Evolutionary conservation across 495 filamentous ascomycete species (phyloP).

Genomic region (Podospora pseudocomata): DNA sequence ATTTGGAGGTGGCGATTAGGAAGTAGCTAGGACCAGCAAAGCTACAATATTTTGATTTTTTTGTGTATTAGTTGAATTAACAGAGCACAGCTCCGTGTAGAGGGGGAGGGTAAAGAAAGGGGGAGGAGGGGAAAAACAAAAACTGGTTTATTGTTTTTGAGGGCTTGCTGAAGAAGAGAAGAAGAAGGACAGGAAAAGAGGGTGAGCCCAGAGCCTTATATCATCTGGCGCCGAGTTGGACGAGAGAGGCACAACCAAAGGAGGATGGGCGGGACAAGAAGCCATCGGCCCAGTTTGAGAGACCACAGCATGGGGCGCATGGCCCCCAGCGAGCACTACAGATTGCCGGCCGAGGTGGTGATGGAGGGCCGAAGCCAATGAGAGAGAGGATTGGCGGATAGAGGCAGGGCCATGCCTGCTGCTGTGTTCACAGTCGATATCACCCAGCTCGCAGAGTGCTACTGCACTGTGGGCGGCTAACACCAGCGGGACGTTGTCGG

Average conservation of each 20-base stretch:
- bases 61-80: conserved; percentile 33
- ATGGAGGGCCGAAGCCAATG: conserved; percentile 24
- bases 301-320: conserved; percentile 3
- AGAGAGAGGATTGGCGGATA: conserved; percentile 2
- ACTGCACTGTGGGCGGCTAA: conserved; percentile 48
- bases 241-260: not conserved
- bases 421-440: conserved; percentile 20
- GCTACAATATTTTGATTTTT: conserved; percentile 40
- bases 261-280: conserved; percentile 1
- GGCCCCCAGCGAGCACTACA: conserved; percentile 9
- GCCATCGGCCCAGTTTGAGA: conserved; percentile 6
- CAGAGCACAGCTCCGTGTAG: conserved; percentile 55
- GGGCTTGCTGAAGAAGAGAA: conserved; percentile 72
- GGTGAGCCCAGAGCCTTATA: conserved; percentile 47
- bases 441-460: conserved; percentile 28
- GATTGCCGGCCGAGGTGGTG: conserved; percentile 8
- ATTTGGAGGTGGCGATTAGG: conserved; percentile 32
- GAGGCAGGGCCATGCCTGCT: conserved; percentile 7
- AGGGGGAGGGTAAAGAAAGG: conserved; percentile 48
- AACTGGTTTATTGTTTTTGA: conserved; percentile 62
- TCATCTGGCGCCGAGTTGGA: conserved; percentile 18
- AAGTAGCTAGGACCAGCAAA: conserved; percentile 46
- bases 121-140: conserved; percentile 48
- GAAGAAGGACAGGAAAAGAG: conserved; percentile 39
- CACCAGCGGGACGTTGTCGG: conserved; percentile 2